Base-by-base conservation (phyloP, 768 basidiomycete genomes). In the Favolaschia claudopus region DNA sequence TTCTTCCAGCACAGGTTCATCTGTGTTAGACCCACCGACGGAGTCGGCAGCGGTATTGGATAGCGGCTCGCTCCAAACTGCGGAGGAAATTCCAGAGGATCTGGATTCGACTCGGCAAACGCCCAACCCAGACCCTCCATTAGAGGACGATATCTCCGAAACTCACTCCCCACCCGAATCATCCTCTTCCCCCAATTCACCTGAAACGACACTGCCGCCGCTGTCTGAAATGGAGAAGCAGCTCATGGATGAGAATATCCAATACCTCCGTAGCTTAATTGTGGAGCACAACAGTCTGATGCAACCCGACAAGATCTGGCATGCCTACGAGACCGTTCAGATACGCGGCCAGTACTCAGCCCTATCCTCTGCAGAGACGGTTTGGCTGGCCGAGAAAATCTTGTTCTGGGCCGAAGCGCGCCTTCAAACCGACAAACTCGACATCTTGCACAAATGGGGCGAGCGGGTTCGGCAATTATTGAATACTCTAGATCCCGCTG, bases 291-390 rank as follows among this genome's bases (percentile, higher is more conserved):
- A n/a, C 20, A 12, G 24, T n/a, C 25, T 44, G 25, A 57, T 69
- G 36, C 36, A 77, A 74, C 67, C 47, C 69, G 75, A 59, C 76
- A 74, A 65, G 71, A 74, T 42, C 57, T 74, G 27, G 69, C 77
- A 66, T 62, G 46, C 70, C 50, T 50, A 51, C 48, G 51, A 60
- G 20, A 55, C 47, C 7, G 62, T 66, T 38, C 67, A 37, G 59
- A 33, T 49, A 17, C 62, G 47, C 61, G 72, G 31, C 60, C 69
- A 33, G 49, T 74, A 71, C 47, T 64, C 48, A 58, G 61, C 2
- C 60, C 64, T 65, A 60, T 68, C 56, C 59, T 28, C 53, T 1
- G 24, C 42, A 13, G 67, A 72, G 40, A n/a, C 65, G 8, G 22
- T 68, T 36, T 29, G 59, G 4, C 39, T 69, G 8, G 45, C 64